A percentile compares a stretch with the other conserved stretches of the same genome.
Conservation (phyloP, 176 grass and related monocot genomes). For the Aechmea fasciata region DNA sequence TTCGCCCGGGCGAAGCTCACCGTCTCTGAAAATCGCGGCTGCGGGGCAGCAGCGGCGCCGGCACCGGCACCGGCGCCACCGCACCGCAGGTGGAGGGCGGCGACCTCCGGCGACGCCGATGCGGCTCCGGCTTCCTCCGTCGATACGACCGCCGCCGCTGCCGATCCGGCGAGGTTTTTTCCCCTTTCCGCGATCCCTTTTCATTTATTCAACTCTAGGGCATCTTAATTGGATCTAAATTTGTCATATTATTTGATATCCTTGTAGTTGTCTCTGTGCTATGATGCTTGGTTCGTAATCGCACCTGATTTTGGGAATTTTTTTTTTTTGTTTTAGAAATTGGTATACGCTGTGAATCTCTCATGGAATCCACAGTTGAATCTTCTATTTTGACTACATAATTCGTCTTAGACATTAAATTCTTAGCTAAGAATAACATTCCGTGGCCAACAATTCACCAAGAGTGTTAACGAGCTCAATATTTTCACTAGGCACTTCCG, state of each 20-base stretch:
- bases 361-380: background rate
- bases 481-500: too few species aligned
- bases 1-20: constrained; percentile 21
- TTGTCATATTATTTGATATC: too few species aligned
- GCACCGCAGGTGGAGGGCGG: constrained; percentile 40
- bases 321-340: background rate
- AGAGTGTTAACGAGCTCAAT: too few species aligned
- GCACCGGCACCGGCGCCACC: background rate
- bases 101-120: constrained; percentile 38
- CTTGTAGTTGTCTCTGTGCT: too few species aligned
- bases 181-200: background rate
- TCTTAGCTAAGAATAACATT: too few species aligned
- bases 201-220: background rate
- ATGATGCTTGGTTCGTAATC: too few species aligned
- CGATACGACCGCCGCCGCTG: constrained; percentile 25
- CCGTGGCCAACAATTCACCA: too few species aligned
- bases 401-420: too few species aligned
- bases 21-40: constrained; percentile 19
- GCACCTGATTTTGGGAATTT: background rate
- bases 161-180: constrained; percentile 22
- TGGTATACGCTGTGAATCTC: too few species aligned
- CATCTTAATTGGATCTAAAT: too few species aligned
- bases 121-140: constrained; percentile 27
- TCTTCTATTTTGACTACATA: too few species aligned
- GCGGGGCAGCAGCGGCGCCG: background rate